Base-by-base conservation (phyloP, 192 early-diverging fungal species). In the Lunasporangiospora selenospora region DNA sequence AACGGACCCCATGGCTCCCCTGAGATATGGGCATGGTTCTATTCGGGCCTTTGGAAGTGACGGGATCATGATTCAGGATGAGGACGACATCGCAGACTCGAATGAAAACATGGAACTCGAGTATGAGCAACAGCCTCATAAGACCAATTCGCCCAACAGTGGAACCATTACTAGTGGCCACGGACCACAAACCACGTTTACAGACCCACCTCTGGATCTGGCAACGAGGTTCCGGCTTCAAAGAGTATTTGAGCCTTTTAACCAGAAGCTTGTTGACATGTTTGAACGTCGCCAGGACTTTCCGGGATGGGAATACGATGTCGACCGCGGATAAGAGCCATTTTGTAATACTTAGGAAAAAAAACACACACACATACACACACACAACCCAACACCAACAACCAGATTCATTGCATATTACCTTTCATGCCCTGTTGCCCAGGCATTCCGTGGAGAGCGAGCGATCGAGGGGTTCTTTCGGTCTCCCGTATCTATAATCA, bases 251-350 rank as follows among this genome's bases (percentile, higher is more conserved):
- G 58, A 75, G 45, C 73, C 67, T 0, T 65, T 83, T 16, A 83
- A 83, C 48, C 62, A 80, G 24, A 75, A 67, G 45, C 37, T 83
- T 16, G 36, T 76, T 5, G 76, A 76, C 30, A 75, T 80, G 66
- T 80, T 83, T 65, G 81, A 83, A 41, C 53, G 61, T 29, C 61
- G 64, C 10, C 67, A 80, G 19, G 63, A 80, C 31, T 83, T 83
- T 61, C 58, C 51, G n/a, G 75, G 67, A 41, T 83, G 81, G 81
- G 76, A 77, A 40, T 83, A 83, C 48, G 81, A 83, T 54, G 81
- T 83, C 12, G 81, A 82, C 32, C 57, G 81, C 26, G 81, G 81
- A 45, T 82, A 69, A 67, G 6, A 18, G 16, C 23, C 15, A 37
- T 26, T 0, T 24, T 49, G 31, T 53, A 18, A 54, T 49, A 40